Percentiles rank a stretch among this genome's conserved stretches.
Evolutionary conservation across 441 rosid genomes (phyloP).

Genomic region (Lagerstroemia fauriei): DNA sequence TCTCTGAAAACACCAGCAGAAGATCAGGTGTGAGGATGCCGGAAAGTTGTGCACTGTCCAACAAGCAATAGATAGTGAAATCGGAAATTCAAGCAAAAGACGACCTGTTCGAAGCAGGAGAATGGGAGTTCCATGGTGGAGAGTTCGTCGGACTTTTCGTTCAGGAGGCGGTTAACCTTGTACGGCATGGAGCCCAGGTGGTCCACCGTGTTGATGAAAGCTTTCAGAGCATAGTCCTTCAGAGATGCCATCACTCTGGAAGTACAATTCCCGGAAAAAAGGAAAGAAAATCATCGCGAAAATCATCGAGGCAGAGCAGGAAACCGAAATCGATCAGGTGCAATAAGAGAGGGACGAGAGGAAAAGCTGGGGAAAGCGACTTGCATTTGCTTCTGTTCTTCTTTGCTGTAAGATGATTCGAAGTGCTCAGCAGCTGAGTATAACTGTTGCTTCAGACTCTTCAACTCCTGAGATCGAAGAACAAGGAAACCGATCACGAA

Average conservation of each 20-base stretch:
- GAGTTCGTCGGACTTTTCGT: constrained; percentile 53
- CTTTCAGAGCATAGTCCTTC: constrained; percentile 71
- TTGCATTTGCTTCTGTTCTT: constrained; percentile 68
- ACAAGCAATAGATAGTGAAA: not conserved
- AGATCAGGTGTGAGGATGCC: too few relatives aligned
- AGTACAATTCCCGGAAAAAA: not conserved
- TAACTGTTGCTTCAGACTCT: constrained; percentile 67
- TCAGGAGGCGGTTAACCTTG: constrained; percentile 58
- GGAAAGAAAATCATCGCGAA: too few relatives aligned
- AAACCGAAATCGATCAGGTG: too few relatives aligned
- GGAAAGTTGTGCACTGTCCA: too few relatives aligned
- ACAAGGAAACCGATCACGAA: not conserved
- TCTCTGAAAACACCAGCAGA: constrained; percentile 39
- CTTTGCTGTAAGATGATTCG: constrained; percentile 58
- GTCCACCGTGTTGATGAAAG: constrained; percentile 79
- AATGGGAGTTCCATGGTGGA: constrained; percentile 55
- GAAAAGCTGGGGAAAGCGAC: not conserved
- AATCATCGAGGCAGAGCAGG: too few relatives aligned
- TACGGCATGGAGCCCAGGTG: constrained; percentile 84
- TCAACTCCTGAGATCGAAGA: constrained; percentile 53
- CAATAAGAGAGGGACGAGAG: too few relatives aligned
- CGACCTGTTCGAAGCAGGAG: constrained; percentile 72
- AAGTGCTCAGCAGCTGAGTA: constrained; percentile 88
- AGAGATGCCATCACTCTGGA: constrained; percentile 63
- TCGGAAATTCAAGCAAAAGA: constrained; percentile 17